phyloP scores from a whole-genome alignment of 495 filamentous ascomycete species.

The Pyrenula massariospora region DNA sequence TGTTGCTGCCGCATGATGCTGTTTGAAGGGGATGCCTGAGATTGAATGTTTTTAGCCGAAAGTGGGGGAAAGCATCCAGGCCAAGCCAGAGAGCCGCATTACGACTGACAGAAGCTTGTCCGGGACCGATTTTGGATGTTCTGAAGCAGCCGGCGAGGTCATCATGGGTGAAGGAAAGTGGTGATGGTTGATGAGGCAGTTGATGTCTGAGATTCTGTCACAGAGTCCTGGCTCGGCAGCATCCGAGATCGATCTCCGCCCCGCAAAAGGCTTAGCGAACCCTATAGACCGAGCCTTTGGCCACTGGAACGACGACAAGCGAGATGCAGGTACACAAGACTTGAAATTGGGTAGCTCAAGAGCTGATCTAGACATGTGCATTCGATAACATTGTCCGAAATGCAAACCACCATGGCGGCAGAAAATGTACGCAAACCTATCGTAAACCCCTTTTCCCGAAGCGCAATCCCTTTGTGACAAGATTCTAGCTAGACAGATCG shows the following conservation, averaged over 20 bases:
- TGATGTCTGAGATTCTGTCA: background rate
- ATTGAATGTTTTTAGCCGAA: background rate
- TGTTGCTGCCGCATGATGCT: background rate
- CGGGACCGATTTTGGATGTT: too few species aligned
- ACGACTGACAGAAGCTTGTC: background rate
- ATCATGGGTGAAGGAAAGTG: background rate
- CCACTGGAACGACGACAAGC: background rate
- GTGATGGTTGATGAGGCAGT: background rate
- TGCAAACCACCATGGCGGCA: too few species aligned
- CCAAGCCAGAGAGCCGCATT: background rate
- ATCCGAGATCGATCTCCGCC: background rate
- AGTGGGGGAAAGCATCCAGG: background rate
- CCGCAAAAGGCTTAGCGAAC: background rate
- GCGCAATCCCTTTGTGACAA: too few species aligned
- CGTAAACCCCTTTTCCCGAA: too few species aligned
- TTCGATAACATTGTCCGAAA: too few species aligned
- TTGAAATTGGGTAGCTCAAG: background rate
- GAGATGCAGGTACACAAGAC: background rate
- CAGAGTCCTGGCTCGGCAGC: background rate
- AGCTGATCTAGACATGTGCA: too few species aligned
- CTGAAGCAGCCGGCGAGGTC: background rate
- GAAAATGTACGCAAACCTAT: too few species aligned
- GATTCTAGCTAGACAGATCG: too few species aligned
- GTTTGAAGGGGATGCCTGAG: background rate
- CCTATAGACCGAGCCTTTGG: too few species aligned